Conservation (phyloP, 495 filamentous ascomycete species). For the Xylaria castorea region DNA sequence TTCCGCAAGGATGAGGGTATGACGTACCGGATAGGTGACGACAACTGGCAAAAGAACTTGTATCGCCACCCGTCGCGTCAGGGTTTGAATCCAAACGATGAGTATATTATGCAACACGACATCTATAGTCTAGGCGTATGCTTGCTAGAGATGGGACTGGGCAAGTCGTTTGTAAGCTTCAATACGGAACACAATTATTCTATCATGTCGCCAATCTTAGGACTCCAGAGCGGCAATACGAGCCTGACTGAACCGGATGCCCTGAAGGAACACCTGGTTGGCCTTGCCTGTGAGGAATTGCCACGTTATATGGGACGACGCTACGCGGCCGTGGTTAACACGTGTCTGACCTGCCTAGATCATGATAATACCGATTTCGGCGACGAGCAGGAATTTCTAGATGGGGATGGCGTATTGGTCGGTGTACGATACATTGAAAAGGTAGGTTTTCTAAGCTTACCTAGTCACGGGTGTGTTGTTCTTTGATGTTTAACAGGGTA, state of each 20-base stretch:
- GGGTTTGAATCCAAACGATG: slow-evolving; percentile 45
- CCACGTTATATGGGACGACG: slow-evolving; percentile 54
- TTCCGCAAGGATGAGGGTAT: slow-evolving; percentile 46
- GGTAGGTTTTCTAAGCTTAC: slow-evolving; percentile 1
- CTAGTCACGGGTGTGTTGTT: too few relatives aligned
- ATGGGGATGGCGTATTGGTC: slow-evolving; percentile 57
- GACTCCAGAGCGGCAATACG: not conserved
- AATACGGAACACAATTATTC: not conserved
- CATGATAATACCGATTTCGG: slow-evolving; percentile 55
- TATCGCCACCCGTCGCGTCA: slow-evolving; percentile 64
- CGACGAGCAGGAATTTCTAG: slow-evolving; percentile 52
- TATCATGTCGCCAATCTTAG: not conserved
- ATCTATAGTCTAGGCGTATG: slow-evolving; percentile 69
- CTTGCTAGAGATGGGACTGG: slow-evolving; percentile 65
- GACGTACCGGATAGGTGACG: slow-evolving; percentile 49
- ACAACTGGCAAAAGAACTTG: slow-evolving; percentile 52
- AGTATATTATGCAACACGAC: slow-evolving; percentile 65
- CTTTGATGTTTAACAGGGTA: not conserved
- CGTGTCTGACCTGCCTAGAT: slow-evolving; percentile 64
- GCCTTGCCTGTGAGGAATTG: slow-evolving; percentile 45
- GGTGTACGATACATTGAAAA: slow-evolving; percentile 60
- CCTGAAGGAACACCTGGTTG: slow-evolving; percentile 37
- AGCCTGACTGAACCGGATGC: not conserved
- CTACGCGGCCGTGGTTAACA: slow-evolving; percentile 55
- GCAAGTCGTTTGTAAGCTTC: slow-evolving; percentile 54